Percentiles rank a stretch among this genome's conserved stretches.
phyloP scores from a whole-genome alignment of 1,139 yeast genomes.

The Pichia sorboxylosa region DNA sequence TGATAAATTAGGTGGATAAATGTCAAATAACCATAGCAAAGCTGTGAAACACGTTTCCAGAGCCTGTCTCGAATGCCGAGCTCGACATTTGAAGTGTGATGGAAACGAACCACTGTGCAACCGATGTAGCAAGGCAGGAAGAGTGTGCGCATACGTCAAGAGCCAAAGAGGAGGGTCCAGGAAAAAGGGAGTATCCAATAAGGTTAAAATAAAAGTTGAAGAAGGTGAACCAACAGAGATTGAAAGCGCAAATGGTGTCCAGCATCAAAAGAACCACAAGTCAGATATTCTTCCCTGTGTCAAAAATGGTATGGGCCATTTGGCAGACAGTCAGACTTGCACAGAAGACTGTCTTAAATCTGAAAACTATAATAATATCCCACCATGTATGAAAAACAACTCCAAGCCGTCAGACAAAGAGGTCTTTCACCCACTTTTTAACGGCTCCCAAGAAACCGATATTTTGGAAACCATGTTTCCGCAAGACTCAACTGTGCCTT shows the following conservation, averaged over 20 bases:
- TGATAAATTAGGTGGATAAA: too few relatives aligned
- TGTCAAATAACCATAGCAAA: conserved; percentile 3
- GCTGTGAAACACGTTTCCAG: conserved; percentile 27
- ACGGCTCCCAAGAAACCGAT: conserved; percentile 18
- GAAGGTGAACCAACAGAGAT: neutral
- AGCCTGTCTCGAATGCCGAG: conserved; percentile 40
- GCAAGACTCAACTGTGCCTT: conserved; percentile 6
- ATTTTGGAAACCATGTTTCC: conserved; percentile 18
- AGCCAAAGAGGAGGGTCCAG: conserved; percentile 42
- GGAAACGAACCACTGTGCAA: conserved; percentile 35
- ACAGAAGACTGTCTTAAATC: conserved; percentile 16
- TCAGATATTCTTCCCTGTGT: conserved; percentile 21
- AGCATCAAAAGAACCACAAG: conserved; percentile 2
- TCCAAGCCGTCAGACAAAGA: neutral
- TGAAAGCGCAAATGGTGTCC: neutral
- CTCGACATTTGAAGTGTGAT: conserved; percentile 37
- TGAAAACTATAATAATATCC: conserved; percentile 17
- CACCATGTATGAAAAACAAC: conserved; percentile 16
- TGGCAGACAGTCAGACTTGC: conserved; percentile 15
- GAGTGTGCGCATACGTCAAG: conserved; percentile 34
- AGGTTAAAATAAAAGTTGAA: neutral
- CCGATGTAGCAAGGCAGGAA: conserved; percentile 27
- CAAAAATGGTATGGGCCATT: conserved; percentile 15
- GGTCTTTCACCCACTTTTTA: conserved; percentile 22
- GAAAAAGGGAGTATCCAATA: conserved; percentile 31